Conservation (phyloP, 2,329 filamentous ascomycete species). For the Lachnellula subtilissima region DNA sequence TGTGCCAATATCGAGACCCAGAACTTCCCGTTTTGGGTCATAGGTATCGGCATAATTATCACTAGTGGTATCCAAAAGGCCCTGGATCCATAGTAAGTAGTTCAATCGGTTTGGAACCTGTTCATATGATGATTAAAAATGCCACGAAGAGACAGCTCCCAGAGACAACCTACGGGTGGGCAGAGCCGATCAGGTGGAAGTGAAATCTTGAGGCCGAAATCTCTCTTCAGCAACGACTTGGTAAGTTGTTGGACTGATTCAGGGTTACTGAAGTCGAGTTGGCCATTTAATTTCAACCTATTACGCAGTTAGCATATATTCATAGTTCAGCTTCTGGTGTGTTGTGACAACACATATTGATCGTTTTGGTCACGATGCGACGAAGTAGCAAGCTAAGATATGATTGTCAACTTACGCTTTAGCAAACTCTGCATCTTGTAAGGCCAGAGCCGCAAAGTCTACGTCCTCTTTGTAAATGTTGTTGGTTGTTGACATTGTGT, state of each 20-base stretch:
- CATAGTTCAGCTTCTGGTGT: background rate
- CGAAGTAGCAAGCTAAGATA: background rate
- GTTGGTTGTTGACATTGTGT: slow-evolving; percentile 26
- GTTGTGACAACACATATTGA: background rate
- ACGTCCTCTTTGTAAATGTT: slow-evolving; percentile 53
- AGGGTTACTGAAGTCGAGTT: slow-evolving; percentile 78
- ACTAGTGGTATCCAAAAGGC: slow-evolving; percentile 63
- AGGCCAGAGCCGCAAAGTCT: slow-evolving; percentile 58
- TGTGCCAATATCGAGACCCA: slow-evolving; percentile 81
- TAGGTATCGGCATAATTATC: slow-evolving; percentile 43
- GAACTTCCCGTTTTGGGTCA: slow-evolving; percentile 49
- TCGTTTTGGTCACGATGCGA: background rate
- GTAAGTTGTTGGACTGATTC: slow-evolving; percentile 74
- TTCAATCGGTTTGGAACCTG: slow-evolving; percentile 67
- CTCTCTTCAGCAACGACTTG: slow-evolving; percentile 66
- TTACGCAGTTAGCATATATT: slow-evolving; percentile 4
- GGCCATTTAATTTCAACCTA: slow-evolving; percentile 49
- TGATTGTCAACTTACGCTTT: slow-evolving; percentile 42
- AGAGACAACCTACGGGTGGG: slow-evolving; percentile 58
- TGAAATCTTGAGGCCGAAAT: slow-evolving; percentile 68
- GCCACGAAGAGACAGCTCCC: too few relatives aligned
- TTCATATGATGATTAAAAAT: background rate
- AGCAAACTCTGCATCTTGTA: slow-evolving; percentile 54
- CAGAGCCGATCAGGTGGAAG: slow-evolving; percentile 78
- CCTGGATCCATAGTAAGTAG: slow-evolving; percentile 86